Evolutionary conservation across 1,139 yeast species (phyloP).

Genomic region (Kluyveromyces marxianus): DNA sequence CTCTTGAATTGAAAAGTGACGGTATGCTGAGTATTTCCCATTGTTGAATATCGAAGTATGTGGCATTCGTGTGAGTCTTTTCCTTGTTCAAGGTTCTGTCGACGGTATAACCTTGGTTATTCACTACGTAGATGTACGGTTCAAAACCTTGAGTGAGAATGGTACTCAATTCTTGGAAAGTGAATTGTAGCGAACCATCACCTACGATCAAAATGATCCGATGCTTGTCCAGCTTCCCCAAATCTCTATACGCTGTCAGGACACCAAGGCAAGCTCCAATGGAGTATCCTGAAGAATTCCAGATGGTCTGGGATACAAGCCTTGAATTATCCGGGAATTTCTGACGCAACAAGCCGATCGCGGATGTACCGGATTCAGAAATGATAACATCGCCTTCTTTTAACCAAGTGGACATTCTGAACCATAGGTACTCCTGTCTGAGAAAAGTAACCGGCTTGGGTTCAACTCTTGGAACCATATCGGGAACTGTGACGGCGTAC

Average conservation of each 20-base stretch:
- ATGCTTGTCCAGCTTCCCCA: constrained; percentile 27
- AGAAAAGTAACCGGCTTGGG: constrained; percentile 32
- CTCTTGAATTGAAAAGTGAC: constrained; percentile 59
- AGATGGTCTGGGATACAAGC: constrained; percentile 79
- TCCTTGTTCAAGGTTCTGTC: constrained; percentile 75
- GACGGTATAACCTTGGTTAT: constrained; percentile 82
- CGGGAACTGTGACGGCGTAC: constrained; percentile 33
- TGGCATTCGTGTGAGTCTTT: constrained; percentile 47
- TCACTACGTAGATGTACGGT: constrained; percentile 73
- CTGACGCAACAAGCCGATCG: constrained; percentile 75
- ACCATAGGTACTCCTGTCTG: constrained; percentile 81
- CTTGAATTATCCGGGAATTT: constrained; percentile 61
- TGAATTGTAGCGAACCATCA: constrained; percentile 83
- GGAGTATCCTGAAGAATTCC: constrained; percentile 86
- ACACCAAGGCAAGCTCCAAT: constrained; percentile 84
- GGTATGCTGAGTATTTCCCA: constrained; percentile 70
- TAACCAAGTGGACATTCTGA: constrained; percentile 65
- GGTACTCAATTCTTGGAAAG: constrained; percentile 79
- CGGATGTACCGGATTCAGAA: constrained; percentile 85
- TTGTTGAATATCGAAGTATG: constrained; percentile 72
- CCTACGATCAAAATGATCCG: constrained; percentile 79
- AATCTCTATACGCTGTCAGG: constrained; percentile 68
- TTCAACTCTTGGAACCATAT: constrained; percentile 10
- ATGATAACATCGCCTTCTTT: constrained; percentile 69
- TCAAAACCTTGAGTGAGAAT: constrained; percentile 69